These are phyloP conservation scores for Phallus indusiatus DNA, from an alignment of 768 basidiomycete species.

Conservation along the genomic window DNA sequence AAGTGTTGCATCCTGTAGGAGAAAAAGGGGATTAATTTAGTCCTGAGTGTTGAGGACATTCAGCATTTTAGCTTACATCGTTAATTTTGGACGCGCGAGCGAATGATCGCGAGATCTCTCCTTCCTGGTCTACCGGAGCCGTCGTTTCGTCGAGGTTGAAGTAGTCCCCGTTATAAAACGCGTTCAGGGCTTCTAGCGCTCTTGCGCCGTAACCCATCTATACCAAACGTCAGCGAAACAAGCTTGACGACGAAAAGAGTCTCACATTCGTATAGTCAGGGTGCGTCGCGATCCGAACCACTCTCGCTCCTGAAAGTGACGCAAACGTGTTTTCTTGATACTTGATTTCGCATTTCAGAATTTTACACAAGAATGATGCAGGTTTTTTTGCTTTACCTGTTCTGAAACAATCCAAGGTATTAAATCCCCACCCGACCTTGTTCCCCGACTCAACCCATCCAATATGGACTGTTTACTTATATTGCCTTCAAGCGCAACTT, in stretches of 20 bases:
- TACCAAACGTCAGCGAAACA: neutral
- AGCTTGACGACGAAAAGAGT: constrained; percentile 12
- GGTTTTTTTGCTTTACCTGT: constrained; percentile 24
- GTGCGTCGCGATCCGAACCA: constrained; percentile 91
- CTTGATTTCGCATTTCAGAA: constrained; percentile 30
- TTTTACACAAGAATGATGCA: neutral
- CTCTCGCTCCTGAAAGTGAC: constrained; percentile 76
- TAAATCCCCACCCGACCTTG: constrained; percentile 88
- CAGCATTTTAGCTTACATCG: neutral
- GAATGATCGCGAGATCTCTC: constrained; percentile 12
- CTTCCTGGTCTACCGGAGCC: constrained; percentile 8
- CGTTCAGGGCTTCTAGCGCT: constrained; percentile 76
- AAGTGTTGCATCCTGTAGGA: constrained; percentile 39
- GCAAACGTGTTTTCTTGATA: constrained; percentile 96
- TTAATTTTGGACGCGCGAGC: constrained; percentile 1
- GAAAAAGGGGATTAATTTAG: neutral
- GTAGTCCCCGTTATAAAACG: constrained; percentile 90
- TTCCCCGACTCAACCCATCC: constrained; percentile 76
- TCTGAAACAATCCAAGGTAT: constrained; percentile 95
- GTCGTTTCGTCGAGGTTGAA: constrained; percentile 73
- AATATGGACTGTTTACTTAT: constrained; percentile 79
- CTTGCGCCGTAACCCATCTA: constrained; percentile 97
- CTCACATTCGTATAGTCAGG: constrained; percentile 88
- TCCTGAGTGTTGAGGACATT: neutral
- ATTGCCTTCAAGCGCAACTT: constrained; percentile 92